Evolutionary conservation across 78 protist genomes (phyloP), one percentile per base, ranked within the genome.

Genomic region (Guillardia theta): DNA sequence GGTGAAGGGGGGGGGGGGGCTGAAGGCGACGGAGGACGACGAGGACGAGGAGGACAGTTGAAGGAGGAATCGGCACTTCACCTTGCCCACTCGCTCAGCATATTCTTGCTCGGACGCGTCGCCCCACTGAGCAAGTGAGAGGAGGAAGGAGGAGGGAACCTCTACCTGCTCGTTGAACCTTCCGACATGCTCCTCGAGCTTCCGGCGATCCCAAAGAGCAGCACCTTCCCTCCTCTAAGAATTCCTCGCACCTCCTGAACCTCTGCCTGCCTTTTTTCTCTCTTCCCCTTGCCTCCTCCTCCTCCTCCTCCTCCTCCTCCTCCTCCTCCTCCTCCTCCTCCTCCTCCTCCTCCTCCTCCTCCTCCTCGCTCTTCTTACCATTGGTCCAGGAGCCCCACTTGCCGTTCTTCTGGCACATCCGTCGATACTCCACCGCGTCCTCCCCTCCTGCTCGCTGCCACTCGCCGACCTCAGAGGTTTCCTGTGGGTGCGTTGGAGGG

Each of bases 351-450:
- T n/a, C n/a, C n/a, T n/a, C n/a, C n/a, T n/a, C n/a, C n/a, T n/a
- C n/a, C n/a, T n/a, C n/a, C n/a, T n/a, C n/a, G n/a, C n/a, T n/a
- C n/a, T n/a, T n/a, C n/a, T n/a, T n/a, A n/a, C n/a, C 90, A 30
- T 78, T 78, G 24, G 90, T 78, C 90, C 90, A 78, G 33, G 90
- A 12, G 18, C 90, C 90, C 90, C 90, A 78, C 90, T 50, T 6
- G 90, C 90, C 48, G 10, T 50, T 50, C 24, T 43, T 37, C 90
- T 78, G 90, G 39, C 90, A 78, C 90, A 78, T 78, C 37, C 48
- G 90, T 4, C 90, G 45, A 48, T 78, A 78, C 90, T 78, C 90
- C 39, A 58, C 70, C 21, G 70, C 39, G 1, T 58, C 27, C 21
- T 58, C 70, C 27, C 70, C 70, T 1, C 6, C 70, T 3, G 70